Conservation (phyloP, 768 basidiomycete species). For the Galerina marginata region DNA sequence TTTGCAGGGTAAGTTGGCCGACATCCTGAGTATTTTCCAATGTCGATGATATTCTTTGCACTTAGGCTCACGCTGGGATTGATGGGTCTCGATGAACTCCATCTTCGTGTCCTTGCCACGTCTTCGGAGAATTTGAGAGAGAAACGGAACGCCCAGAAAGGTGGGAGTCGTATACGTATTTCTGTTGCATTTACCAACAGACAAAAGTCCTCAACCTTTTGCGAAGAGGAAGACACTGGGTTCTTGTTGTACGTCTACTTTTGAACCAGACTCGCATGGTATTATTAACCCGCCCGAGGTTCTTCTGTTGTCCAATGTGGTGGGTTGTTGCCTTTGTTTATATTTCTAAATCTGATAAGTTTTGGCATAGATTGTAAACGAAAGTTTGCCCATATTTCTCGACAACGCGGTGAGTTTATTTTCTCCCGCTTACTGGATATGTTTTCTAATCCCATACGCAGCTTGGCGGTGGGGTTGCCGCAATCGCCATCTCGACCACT, state of each 20-base stretch:
- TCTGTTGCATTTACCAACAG: background rate
- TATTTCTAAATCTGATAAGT: background rate
- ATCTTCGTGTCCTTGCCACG: slow-evolving; percentile 82
- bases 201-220: slow-evolving; percentile 40
- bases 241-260: slow-evolving; percentile 73
- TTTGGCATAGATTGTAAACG: slow-evolving; percentile 68
- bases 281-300: slow-evolving; percentile 50
- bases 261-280: background rate
- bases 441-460: slow-evolving; percentile 21
- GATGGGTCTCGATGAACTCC: slow-evolving; percentile 95
- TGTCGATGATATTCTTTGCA: background rate
- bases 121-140: slow-evolving; percentile 78
- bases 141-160: slow-evolving; percentile 71
- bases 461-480: slow-evolving; percentile 72
- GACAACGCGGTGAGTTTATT: slow-evolving; percentile 63
- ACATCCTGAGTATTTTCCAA: background rate
- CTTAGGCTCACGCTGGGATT: slow-evolving; percentile 84
- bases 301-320: slow-evolving; percentile 87
- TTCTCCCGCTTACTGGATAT: background rate
- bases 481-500: slow-evolving; percentile 76
- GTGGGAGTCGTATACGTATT: slow-evolving; percentile 35
- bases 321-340: slow-evolving; percentile 36
- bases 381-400: slow-evolving; percentile 82
- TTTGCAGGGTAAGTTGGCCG: slow-evolving; percentile 78
- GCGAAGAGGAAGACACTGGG: slow-evolving; percentile 85